Percentiles rank a stretch among this genome's conserved stretches.
These are phyloP conservation scores for Sarcocystis neurona DNA, from an alignment of 169 alveolate species.

Conservation along the genomic window DNA sequence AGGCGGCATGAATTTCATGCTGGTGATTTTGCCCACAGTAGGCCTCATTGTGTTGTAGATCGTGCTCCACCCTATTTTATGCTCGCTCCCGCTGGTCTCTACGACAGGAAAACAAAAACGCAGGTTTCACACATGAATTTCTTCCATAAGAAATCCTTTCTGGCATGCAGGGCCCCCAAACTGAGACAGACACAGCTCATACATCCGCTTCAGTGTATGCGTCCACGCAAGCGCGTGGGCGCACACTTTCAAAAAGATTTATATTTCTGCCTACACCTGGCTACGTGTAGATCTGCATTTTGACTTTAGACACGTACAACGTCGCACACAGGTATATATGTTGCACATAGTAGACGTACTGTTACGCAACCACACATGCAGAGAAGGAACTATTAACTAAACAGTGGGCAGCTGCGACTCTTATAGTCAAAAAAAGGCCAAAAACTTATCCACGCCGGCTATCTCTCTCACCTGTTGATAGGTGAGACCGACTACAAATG, in stretches of 20 bases:
- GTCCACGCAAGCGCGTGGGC: too few relatives aligned
- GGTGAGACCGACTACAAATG: not conserved
- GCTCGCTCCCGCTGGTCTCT: slow-evolving; percentile 84
- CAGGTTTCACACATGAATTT: not conserved
- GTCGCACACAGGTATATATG: too few relatives aligned
- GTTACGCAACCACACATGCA: too few relatives aligned
- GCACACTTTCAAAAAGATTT: too few relatives aligned
- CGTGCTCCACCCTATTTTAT: slow-evolving; percentile 92
- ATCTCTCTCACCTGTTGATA: not conserved
- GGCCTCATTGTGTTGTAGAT: slow-evolving; percentile 89
- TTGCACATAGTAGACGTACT: too few relatives aligned
- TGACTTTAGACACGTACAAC: too few relatives aligned
- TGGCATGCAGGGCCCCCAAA: not conserved
- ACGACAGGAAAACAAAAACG: slow-evolving; percentile 50
- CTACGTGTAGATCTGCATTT: too few relatives aligned
- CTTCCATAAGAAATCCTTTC: not conserved
- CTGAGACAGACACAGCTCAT: not conserved
- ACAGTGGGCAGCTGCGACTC: too few relatives aligned
- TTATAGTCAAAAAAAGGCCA: too few relatives aligned
- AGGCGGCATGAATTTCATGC: slow-evolving; percentile 91
- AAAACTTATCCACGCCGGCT: too few relatives aligned
- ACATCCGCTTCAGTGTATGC: not conserved
- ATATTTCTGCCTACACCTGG: too few relatives aligned
- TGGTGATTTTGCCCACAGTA: slow-evolving; percentile 87
- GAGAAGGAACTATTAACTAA: too few relatives aligned